Evolutionary conservation across 202 grass and related monocot genomes (phyloP).

Genomic region (Setaria italica): DNA sequence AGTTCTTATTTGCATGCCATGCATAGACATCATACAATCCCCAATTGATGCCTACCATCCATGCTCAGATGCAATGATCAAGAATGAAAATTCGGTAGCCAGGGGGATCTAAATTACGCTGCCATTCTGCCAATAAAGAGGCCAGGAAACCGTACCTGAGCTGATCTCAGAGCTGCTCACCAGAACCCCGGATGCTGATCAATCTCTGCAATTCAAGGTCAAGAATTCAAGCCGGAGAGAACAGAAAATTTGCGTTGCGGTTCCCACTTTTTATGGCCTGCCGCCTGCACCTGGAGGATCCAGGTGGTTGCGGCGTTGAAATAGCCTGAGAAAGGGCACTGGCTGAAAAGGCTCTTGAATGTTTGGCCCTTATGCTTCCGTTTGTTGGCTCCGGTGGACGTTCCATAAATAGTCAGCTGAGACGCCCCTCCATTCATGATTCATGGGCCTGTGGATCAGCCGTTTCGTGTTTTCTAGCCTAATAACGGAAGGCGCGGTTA

Average conservation of each 20-base stretch:
- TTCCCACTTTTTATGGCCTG: conserved; percentile 31
- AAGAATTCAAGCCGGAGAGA: not conserved
- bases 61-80: not conserved
- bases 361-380: conserved; percentile 36
- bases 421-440: not conserved
- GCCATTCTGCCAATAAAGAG: not conserved
- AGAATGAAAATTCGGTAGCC: not conserved
- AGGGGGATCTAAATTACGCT: not conserved
- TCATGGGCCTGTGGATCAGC: not conserved
- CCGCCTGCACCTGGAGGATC: not conserved
- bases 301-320: conserved; percentile 1
- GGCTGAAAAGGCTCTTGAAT: not conserved
- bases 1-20: conserved; percentile 2
- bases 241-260: not conserved
- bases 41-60: not conserved
- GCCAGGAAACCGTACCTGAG: not conserved
- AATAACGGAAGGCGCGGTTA: not conserved
- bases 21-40: not conserved
- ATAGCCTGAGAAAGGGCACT: not conserved
- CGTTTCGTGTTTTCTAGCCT: not conserved
- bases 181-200: not conserved
- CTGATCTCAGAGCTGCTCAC: not conserved
- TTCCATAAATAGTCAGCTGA: conserved; percentile 44
- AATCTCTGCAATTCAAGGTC: conserved; percentile 28
- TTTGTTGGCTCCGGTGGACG: conserved; percentile 17